These are phyloP conservation scores for Trichoderma orchidacearum DNA, from an alignment of 495 filamentous ascomycete species.

Conservation along the genomic window DNA sequence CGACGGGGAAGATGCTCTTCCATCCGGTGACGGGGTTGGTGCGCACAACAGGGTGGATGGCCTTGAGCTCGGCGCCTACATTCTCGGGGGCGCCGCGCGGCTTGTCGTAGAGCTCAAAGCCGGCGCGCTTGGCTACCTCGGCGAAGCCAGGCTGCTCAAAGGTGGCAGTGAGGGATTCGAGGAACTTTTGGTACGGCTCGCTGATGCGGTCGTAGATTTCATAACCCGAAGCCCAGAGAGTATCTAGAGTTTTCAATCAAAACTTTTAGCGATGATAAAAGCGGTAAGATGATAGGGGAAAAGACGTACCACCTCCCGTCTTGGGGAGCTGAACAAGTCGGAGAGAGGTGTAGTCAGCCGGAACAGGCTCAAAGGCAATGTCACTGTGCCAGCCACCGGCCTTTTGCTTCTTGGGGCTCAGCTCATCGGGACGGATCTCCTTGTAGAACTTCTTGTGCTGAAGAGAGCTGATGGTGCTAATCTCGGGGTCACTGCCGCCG, in stretches of 20 bases:
- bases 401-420: conserved; percentile 19
- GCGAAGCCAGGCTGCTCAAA: conserved; percentile 48
- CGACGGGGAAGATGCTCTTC: conserved; percentile 57
- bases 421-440: conserved; percentile 7
- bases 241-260: conserved; percentile 5
- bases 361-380: conserved; percentile 51
- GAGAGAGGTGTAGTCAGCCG: conserved; percentile 50
- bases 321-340: conserved; percentile 44
- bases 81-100: conserved; percentile 52
- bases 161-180: conserved; percentile 52
- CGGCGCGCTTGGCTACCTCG: conserved; percentile 32
- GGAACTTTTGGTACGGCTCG: conserved; percentile 48
- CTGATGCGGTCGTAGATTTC: conserved; percentile 63
- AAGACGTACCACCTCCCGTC: conserved; percentile 47
- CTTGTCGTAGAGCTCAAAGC: conserved; percentile 42
- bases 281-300: background rate
- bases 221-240: conserved; percentile 57
- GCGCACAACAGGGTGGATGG: conserved; percentile 55
- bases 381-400: conserved; percentile 47
- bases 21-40: conserved; percentile 71
- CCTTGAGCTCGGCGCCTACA: conserved; percentile 41
- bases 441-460: conserved; percentile 42
- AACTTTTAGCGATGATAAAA: background rate
- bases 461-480: conserved; percentile 53
- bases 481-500: conserved; percentile 52